Percentiles rank a stretch among this genome's conserved stretches.
phyloP scores from a whole-genome alignment of 2,329 filamentous ascomycete genomes.

The Colletotrichum spinosum region DNA sequence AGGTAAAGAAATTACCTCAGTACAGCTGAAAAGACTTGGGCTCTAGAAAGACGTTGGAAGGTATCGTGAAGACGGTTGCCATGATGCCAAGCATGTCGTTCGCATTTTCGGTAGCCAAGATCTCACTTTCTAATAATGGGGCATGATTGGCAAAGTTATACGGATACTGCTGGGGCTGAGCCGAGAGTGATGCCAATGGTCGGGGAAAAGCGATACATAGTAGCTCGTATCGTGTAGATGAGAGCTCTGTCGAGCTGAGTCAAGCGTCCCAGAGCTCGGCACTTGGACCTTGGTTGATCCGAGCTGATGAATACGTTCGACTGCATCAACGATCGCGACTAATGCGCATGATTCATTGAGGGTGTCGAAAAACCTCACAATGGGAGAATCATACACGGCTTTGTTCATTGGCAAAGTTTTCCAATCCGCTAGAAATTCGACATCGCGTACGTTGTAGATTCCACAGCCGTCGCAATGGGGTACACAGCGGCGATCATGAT shows the following conservation, averaged over 20 bases:
- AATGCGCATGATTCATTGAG: too few species aligned
- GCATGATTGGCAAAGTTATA: background rate
- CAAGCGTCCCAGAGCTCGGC: background rate
- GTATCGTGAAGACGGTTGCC: background rate
- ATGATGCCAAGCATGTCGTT: conserved; percentile 19
- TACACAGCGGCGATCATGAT: too few species aligned
- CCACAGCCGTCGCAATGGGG: too few species aligned
- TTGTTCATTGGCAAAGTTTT: too few species aligned
- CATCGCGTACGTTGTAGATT: too few species aligned
- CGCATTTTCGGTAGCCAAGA: conserved; percentile 2
- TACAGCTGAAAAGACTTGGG: background rate
- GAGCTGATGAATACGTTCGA: too few species aligned
- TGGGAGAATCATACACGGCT: too few species aligned
- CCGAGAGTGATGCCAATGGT: too few species aligned
- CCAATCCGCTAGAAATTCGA: too few species aligned
- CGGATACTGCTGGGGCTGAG: conserved; percentile 1
- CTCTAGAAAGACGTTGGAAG: background rate
- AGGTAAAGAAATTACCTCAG: conserved; percentile 1
- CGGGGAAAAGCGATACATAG: background rate
- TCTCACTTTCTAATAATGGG: background rate
- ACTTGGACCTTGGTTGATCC: too few species aligned
- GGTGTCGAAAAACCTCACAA: too few species aligned
- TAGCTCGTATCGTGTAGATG: background rate
- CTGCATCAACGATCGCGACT: too few species aligned
- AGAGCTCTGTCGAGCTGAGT: conserved; percentile 1